Percentiles rank a stretch among this genome's conserved stretches.
Conservation (phyloP, 1,284 basidiomycete species). For the Coniferiporia sulphurascens region DNA sequence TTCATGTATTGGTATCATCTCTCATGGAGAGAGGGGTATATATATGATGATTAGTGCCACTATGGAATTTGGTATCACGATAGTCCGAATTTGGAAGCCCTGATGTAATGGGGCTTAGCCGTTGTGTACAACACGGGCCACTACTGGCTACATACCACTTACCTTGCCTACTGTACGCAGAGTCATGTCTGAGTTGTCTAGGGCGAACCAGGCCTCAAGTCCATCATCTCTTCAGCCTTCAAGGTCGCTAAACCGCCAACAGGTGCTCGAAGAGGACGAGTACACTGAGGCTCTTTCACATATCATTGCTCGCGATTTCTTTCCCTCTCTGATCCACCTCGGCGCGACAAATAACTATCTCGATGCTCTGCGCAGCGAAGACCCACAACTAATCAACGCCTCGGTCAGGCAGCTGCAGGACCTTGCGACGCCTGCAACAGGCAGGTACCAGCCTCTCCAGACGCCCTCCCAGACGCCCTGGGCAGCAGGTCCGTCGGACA, state of each 20-base stretch:
- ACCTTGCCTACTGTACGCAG: background rate
- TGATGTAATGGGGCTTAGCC: no score
- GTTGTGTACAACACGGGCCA: background rate
- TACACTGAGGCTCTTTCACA: slow-evolving; percentile 89
- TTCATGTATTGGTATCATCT: slow-evolving; percentile 20
- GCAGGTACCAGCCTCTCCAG: slow-evolving; percentile 36
- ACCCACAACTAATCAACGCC: slow-evolving; percentile 66
- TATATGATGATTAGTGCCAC: slow-evolving; percentile 9
- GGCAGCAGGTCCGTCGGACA: slow-evolving; percentile 55
- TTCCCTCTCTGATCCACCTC: slow-evolving; percentile 84
- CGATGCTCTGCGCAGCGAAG: slow-evolving; percentile 68
- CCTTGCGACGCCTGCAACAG: slow-evolving; percentile 49
- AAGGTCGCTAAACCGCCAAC: slow-evolving; percentile 65
- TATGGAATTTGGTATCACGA: no score
- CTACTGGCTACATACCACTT: background rate
- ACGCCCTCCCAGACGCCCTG: slow-evolving; percentile 67
- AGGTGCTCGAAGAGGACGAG: slow-evolving; percentile 89
- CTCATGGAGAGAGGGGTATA: slow-evolving; percentile 3
- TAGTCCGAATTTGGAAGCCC: no score
- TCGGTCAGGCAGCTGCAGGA: slow-evolving; percentile 71
- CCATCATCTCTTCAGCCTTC: slow-evolving; percentile 22
- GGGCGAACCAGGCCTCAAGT: background rate
- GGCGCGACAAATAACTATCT: slow-evolving; percentile 85
- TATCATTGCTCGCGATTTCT: slow-evolving; percentile 97
- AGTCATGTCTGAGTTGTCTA: slow-evolving; percentile 9